Base-by-base conservation (phyloP, 2,329 filamentous ascomycete species). In the Penicillium griseofulvum region DNA sequence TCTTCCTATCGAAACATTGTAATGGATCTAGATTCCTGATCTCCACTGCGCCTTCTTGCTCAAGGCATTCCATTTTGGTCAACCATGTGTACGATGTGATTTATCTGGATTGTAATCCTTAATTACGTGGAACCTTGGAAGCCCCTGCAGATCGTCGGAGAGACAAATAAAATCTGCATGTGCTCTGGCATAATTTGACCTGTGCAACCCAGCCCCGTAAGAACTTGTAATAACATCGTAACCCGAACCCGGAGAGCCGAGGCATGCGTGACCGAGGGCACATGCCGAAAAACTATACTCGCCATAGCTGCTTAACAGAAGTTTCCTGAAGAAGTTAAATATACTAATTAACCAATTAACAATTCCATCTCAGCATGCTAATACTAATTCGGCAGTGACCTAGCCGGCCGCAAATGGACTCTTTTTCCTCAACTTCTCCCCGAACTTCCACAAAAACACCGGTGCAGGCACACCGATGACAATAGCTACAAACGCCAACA, bases 391-490 rank as follows among this genome's bases (percentile, higher is more conserved):
- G 17, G 3, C 44, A 37, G 19, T 22, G 2, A 10, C 4, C 17
- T 64, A 71, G 1, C 69, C 69, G 41, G 79, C 78, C 37, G 80
- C 80, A 67, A 76, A 83, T 22, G 75, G 70, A 67, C 79, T 81
- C 67, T 68, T 75, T 55, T 61, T 72, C 59, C 81, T 70, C 65
- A 83, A 56, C 46, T 43, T 63, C 66, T 75, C 74, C 0, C 81
- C 81, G 68, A 71, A 82, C 45, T 67, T 76, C 80, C 80, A 83
- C 51, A 83, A 60, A 53, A 82, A 65, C 2, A 82, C 66, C 16
- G 81, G 80, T 22, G 79, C 79, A 2, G 79, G 78, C 22, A 81
- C 55, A 0, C 76, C 76, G 26, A 78, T 56, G 1, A 37, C 70
- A 38, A 77, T 66, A 1, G 68, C 69, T 29, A 77, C 52, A 49